Percentiles rank a stretch among this genome's conserved stretches.
phyloP scores from a whole-genome alignment of 495 filamentous ascomycete species.

The Neohortaea acidophila region DNA sequence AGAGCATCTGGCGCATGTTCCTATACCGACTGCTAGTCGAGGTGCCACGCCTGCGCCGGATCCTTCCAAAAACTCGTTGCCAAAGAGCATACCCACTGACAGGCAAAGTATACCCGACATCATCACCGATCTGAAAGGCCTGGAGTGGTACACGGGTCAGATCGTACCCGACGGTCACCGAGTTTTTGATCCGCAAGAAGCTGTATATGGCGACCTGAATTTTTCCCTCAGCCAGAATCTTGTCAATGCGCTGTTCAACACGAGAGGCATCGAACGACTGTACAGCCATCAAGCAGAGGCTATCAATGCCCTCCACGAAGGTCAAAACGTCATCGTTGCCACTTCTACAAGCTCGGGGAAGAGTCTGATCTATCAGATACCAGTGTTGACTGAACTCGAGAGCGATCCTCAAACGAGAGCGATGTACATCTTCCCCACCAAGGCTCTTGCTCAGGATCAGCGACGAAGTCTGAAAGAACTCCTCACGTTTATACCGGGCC shows the following conservation, averaged over 20 bases:
- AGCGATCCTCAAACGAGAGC: conserved; percentile 59
- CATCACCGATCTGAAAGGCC: conserved; percentile 62
- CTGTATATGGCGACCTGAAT: conserved; percentile 68
- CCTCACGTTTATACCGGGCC: conserved; percentile 56
- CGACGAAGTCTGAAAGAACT: conserved; percentile 75
- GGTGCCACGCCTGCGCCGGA: conserved; percentile 32
- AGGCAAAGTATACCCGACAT: conserved; percentile 74
- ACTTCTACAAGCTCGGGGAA: conserved; percentile 96
- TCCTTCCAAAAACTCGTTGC: conserved; percentile 28
- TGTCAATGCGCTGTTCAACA: conserved; percentile 89
- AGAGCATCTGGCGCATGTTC: conserved; percentile 33
- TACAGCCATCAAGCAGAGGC: conserved; percentile 92
- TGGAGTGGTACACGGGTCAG: conserved; percentile 78
- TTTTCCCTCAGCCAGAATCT: conserved; percentile 80
- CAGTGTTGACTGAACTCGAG: conserved; percentile 79
- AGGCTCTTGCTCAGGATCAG: conserved; percentile 93
- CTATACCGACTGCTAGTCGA: conserved; percentile 35
- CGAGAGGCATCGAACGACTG: conserved; percentile 66
- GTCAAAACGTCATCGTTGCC: conserved; percentile 76
- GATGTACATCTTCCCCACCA: conserved; percentile 98
- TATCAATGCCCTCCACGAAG: conserved; percentile 75
- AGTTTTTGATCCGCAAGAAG: conserved; percentile 74
- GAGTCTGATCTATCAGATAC: conserved; percentile 89
- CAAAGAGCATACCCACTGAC: conserved; percentile 62
- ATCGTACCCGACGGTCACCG: conserved; percentile 91